Base-by-base conservation (phyloP, 2,329 filamentous ascomycete genomes). In the Hymenoscyphus albidus region DNA sequence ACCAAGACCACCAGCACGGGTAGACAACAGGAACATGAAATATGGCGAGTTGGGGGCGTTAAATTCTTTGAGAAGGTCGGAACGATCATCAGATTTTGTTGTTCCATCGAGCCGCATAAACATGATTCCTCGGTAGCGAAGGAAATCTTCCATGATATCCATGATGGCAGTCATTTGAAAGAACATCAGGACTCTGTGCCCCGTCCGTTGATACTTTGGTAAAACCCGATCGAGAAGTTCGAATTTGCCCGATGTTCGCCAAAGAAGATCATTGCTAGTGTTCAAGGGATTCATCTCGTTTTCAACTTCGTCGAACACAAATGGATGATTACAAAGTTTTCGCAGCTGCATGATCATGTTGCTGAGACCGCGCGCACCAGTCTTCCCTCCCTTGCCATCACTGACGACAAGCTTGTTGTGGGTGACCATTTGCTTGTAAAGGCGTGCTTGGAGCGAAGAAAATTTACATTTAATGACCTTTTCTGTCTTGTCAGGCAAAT, bases 121-220 rank as follows among this genome's bases (percentile, higher is more conserved):
- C 74, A 90, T 84, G 70, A 97, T 83, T 58, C 89, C 90, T 69
- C 92, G 86, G 74, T 92, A 89, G 3, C 94, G 89, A 68, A 99
- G 79, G 77, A 96, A 99, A 76, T 99, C 95, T 73, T 99, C 95
- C 95, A 99, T 98, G 74, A 99, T 99, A 79, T 99, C 97, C 95
- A 99, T 99, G 76, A 99, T 99, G 67, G 96, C 93, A 3, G 95
- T 99, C 95, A 99, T 99, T 77, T 99, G 95, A 84, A 99, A 99
- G 85, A 99, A 99, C 91, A 99, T 98, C 77, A 99, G 83, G 35
- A 98, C 93, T 78, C 95, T 90, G 85, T 99, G 95, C 16, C 92
- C 92, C 1, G 92, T 93, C 2, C 85, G 88, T 71, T 91, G 86
- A 78, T 99, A 98, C 79, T 99, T 99, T 58, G 95, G 95, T 68